phyloP scores from a whole-genome alignment of 257 asterid species.

The Lantana camara region DNA sequence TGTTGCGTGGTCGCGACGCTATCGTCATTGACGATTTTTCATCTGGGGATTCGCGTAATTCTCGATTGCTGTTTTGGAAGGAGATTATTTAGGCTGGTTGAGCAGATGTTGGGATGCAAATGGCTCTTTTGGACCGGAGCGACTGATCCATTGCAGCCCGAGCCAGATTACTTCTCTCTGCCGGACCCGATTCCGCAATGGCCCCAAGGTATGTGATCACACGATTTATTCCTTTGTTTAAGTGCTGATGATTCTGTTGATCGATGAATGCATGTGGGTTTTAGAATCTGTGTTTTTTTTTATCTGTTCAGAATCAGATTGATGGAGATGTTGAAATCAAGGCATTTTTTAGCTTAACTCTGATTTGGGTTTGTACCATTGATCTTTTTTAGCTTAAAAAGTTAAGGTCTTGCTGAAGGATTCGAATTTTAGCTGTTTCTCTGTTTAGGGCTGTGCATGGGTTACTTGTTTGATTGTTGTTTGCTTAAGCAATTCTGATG shows the following conservation, averaged over 20 bases:
- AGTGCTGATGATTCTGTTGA: not conserved
- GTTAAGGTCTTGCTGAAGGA: conserved; percentile 1
- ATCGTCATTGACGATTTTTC: conserved; percentile 19
- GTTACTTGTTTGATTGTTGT: not conserved
- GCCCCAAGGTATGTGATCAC: conserved; percentile 58
- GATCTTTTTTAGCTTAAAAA: not conserved
- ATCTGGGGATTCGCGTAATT: conserved; percentile 12
- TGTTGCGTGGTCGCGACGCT: conserved; percentile 16
- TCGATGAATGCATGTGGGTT: not conserved
- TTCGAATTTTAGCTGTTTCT: not conserved
- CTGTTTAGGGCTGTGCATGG: not conserved
- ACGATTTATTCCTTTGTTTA: not conserved
- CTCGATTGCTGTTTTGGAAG: conserved; percentile 9
- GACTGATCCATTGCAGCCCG: conserved; percentile 41
- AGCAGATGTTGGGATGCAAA: conserved; percentile 54
- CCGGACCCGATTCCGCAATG: conserved; percentile 86
- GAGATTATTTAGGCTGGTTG: conserved; percentile 15
- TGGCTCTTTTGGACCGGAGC: conserved; percentile 61
- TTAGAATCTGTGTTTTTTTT: not conserved
- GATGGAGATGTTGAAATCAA: not conserved
- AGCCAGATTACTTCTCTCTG: conserved; percentile 51
- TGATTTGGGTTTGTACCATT: not conserved
- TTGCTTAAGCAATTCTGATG: not conserved
- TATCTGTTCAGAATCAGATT: not conserved
- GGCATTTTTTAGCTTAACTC: conserved; percentile 11